These are phyloP conservation scores for Phytophthora capsici DNA, from an alignment of 352 stramenopile genomes.

Conservation along the genomic window DNA sequence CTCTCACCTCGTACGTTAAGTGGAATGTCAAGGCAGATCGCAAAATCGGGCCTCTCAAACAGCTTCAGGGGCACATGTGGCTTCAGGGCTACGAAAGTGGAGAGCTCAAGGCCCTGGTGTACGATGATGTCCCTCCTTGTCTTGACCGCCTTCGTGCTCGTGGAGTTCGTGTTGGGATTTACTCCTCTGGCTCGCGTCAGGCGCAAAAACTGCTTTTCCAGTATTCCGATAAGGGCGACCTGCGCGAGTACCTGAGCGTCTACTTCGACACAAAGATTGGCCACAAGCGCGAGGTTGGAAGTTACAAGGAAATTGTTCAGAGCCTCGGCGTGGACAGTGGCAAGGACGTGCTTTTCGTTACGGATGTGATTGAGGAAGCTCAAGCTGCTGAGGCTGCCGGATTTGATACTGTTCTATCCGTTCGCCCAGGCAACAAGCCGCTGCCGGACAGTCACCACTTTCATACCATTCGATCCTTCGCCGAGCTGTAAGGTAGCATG, in stretches of 20 bases:
- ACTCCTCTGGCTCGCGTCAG: slow-evolving; percentile 92
- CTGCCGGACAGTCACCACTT: slow-evolving; percentile 67
- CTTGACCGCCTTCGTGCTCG: slow-evolving; percentile 78
- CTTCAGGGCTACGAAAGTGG: slow-evolving; percentile 85
- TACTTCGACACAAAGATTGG: slow-evolving; percentile 91
- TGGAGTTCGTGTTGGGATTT: slow-evolving; percentile 91
- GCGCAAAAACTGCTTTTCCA: slow-evolving; percentile 90
- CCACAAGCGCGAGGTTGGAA: slow-evolving; percentile 74
- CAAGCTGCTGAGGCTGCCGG: slow-evolving; percentile 75
- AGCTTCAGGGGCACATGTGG: slow-evolving; percentile 93
- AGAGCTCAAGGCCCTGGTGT: slow-evolving; percentile 91
- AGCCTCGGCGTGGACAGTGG: slow-evolving; percentile 81
- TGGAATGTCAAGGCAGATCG: slow-evolving; percentile 78
- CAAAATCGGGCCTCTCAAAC: slow-evolving; percentile 91
- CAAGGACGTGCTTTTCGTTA: slow-evolving; percentile 89
- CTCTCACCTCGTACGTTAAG: slow-evolving; percentile 63
- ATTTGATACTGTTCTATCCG: slow-evolving; percentile 72
- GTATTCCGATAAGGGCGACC: slow-evolving; percentile 83
- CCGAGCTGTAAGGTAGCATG: slow-evolving; percentile 50
- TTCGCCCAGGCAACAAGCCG: slow-evolving; percentile 87
- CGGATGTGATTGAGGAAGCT: slow-evolving; percentile 88
- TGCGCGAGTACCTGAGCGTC: slow-evolving; percentile 71
- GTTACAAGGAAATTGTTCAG: slow-evolving; percentile 85
- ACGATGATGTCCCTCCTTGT: slow-evolving; percentile 90
- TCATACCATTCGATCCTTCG: slow-evolving; percentile 65